Base-by-base conservation (phyloP, 169 alveolate species). In the Theileria annulata region DNA sequence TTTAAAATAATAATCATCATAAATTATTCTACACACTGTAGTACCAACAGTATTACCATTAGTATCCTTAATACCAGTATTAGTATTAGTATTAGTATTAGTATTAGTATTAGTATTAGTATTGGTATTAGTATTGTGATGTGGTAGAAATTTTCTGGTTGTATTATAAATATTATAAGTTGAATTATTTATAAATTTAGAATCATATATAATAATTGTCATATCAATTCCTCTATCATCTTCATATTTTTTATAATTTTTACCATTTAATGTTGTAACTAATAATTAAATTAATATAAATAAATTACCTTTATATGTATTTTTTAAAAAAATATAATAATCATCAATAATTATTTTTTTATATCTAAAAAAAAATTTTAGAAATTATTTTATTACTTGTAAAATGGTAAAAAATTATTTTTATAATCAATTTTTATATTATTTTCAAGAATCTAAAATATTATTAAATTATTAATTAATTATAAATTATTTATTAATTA, bases 151-250 rank as follows among this genome's bases (percentile, higher is more conserved):
- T 35, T 35, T 35, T 35, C 47, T 35, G 47, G 47, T 35, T 5
- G 47, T 35, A 8, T 35, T 8, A 8, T 35, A 35, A 35, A 35
- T 35, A 8, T 35, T 35, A 35, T 35, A 35, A 35, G 47, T 35
- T 35, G 47, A 35, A 35, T 35, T 8, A 3, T 3, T 35, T 35
- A 35, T 56, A 56, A 8, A 8, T 56, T 3, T 56, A 5, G 85
- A 74, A 15, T 82, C 88, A 19, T 72, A 59, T 9, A 82, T 17
- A 15, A 48, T 74, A 3, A 82, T 71, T 33, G 71, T 70, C 42
- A 82, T 35, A 37, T 79, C 56, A 15, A 82, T 71, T 12, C 88
- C 85, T 58, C 88, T 6, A 8, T 31, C 80, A 51, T 82, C 88
- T 68, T 82, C 84, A 27, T 72, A 60, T 23, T 85, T 8, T 0